Conservation (phyloP, 176 grass and related monocot species). For the Carex kokanica region DNA sequence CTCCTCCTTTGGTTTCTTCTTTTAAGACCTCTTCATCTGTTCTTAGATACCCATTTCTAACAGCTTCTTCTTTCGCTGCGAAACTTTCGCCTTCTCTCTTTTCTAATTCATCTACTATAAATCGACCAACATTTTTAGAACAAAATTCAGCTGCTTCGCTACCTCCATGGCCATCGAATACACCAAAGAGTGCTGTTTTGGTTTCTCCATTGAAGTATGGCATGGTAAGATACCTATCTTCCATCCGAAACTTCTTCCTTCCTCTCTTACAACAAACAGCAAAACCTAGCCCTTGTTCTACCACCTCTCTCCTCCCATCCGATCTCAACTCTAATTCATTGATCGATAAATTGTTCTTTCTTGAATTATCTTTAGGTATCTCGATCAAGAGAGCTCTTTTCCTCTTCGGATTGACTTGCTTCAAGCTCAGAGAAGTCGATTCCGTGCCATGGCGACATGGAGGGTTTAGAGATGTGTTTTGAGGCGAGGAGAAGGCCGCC, state of each 20-base stretch:
- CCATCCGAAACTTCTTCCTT: slow-evolving; percentile 39
- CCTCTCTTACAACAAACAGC: slow-evolving; percentile 46
- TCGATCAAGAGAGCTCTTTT: slow-evolving; percentile 31
- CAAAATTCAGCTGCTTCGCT: slow-evolving; percentile 46
- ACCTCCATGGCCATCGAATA: slow-evolving; percentile 52
- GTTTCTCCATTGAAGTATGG: slow-evolving; percentile 14
- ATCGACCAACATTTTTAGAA: slow-evolving; percentile 35
- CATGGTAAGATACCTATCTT: slow-evolving; percentile 35
- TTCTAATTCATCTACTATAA: slow-evolving; percentile 33
- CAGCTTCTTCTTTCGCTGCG: too few relatives aligned
- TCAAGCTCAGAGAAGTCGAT: not conserved
- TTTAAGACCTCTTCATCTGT: slow-evolving; percentile 47
- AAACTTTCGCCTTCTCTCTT: not conserved
- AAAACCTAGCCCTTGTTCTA: slow-evolving; percentile 34
- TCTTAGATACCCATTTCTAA: slow-evolving; percentile 39
- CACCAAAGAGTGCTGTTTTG: slow-evolving; percentile 40
- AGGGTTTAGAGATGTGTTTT: slow-evolving; percentile 2
- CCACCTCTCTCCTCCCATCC: slow-evolving; percentile 37
- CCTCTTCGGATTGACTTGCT: slow-evolving; percentile 34
- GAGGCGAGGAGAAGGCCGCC: not conserved
- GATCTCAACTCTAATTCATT: slow-evolving; percentile 4
- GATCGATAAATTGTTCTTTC: not conserved
- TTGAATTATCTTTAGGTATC: slow-evolving; percentile 19
- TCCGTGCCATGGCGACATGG: not conserved
- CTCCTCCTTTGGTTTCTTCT: slow-evolving; percentile 30